phyloP scores from a whole-genome alignment of 495 filamentous ascomycete species.

The Cenococcum geophilum region DNA sequence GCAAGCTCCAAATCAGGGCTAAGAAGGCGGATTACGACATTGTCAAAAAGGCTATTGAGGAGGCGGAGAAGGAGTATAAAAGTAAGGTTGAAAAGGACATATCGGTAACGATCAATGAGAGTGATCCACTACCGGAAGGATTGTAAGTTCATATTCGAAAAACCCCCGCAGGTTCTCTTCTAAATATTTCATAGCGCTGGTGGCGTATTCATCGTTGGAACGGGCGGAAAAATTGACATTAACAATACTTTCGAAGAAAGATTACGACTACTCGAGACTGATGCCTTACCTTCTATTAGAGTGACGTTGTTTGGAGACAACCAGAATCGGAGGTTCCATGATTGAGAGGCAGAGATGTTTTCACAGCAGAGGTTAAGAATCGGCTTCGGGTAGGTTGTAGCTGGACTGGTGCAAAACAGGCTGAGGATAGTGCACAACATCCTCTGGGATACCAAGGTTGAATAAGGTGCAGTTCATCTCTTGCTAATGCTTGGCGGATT shows the following conservation, averaged over 20 bases:
- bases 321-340: conserved; percentile 85
- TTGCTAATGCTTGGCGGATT: neutral
- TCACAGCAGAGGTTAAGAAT: neutral
- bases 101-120: conserved; percentile 66
- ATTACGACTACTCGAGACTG: conserved; percentile 73
- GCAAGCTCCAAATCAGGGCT: conserved; percentile 62
- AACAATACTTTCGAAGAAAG: conserved; percentile 97
- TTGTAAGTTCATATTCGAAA: conserved; percentile 55
- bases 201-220: conserved; percentile 72
- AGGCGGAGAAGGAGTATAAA: conserved; percentile 75
- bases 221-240: conserved; percentile 91
- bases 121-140: conserved; percentile 70
- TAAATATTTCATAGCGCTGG: conserved; percentile 56
- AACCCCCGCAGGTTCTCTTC: neutral
- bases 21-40: conserved; percentile 72
- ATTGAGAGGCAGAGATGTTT: conserved; percentile 51
- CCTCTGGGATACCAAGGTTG: neutral
- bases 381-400: neutral
- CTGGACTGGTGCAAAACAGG: neutral
- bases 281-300: conserved; percentile 78
- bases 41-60: conserved; percentile 66
- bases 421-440: neutral
- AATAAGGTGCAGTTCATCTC: neutral
- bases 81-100: conserved; percentile 59
- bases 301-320: conserved; percentile 86